Base-by-base conservation (phyloP, 2,329 filamentous ascomycete genomes). In the Colletotrichum spinosum region DNA sequence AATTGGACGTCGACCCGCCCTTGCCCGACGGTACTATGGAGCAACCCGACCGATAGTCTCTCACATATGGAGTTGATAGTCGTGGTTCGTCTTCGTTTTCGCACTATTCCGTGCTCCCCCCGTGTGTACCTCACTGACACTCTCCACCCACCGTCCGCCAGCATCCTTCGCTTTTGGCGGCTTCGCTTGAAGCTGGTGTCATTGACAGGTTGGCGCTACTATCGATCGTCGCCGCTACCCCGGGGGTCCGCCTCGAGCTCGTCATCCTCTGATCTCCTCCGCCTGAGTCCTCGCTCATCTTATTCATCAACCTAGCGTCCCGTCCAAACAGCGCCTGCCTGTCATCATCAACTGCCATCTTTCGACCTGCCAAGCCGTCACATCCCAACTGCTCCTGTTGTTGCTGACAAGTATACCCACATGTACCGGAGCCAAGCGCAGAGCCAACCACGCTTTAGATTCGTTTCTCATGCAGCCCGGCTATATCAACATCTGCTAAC, bases 361-460 rank as follows among this genome's bases (percentile, higher is more conserved):
- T 25, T 39, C 44, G 25, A 15, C 11, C 41, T 38, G 59, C 50
- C 63, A 57, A 67, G 53, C 60, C 15, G 63, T 67, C 63, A 61
- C 57, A 56, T 51, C 44, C 50, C 58, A 50, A n/a, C 25, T 25
- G 25, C 25, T 25, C 25, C 4, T 25, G 25, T 25, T 25, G 25
- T 5, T 25, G 25, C 25, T 25, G 25, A 25, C 4, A 25, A 25
- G 25, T 25, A 4, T 4, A 25, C 25, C 25, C 25, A 5, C 1
- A 5, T 4, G 25, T 25, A 25, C 25, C 25, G 25, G 25, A 25
- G 25, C 25, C 25, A 25, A 25, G 25, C 25, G 25, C 25, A 4
- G 42, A 13, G 13, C 42, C 61, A 45, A 45, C 34, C 38, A 46
- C 55, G 39, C 46, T 41, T 35, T 17, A 10, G 15, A 44, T 51